These are phyloP conservation scores for Stemphylium beticola DNA, from an alignment of 2,329 filamentous ascomycete species.

Conservation along the genomic window DNA sequence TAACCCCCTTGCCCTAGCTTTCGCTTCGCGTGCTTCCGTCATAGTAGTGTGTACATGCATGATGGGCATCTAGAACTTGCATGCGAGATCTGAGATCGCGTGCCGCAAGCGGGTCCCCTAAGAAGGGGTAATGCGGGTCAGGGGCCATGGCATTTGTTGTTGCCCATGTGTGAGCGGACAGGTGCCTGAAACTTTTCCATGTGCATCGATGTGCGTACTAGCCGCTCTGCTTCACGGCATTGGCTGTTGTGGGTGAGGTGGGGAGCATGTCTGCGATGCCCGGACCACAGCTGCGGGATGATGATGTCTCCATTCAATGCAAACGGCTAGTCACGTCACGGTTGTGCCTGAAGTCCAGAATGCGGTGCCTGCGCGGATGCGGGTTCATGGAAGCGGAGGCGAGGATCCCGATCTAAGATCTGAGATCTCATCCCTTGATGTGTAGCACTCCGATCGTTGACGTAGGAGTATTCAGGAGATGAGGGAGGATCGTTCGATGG, in stretches of 20 bases:
- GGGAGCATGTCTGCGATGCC: background rate
- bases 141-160: conserved; percentile 5
- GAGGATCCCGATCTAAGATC: background rate
- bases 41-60: background rate
- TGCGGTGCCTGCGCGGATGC: background rate
- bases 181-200: conserved; percentile 10
- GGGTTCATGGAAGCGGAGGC: background rate
- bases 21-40: background rate
- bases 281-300: no score
- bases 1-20: background rate
- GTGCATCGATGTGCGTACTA: background rate
- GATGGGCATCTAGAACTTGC: conserved; percentile 1
- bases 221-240: background rate
- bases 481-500: conserved; percentile 4
- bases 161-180: background rate
- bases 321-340: conserved; percentile 3
- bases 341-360: background rate
- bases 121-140: background rate
- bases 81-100: conserved; percentile 12
- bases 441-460: conserved; percentile 12
- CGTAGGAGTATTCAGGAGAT: conserved; percentile 5
- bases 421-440: background rate
- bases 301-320: conserved; percentile 6
- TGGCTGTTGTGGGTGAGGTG: background rate
- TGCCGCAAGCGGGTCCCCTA: background rate